Conservation (phyloP, 768 basidiomycete genomes). For the Zangia roseola region DNA sequence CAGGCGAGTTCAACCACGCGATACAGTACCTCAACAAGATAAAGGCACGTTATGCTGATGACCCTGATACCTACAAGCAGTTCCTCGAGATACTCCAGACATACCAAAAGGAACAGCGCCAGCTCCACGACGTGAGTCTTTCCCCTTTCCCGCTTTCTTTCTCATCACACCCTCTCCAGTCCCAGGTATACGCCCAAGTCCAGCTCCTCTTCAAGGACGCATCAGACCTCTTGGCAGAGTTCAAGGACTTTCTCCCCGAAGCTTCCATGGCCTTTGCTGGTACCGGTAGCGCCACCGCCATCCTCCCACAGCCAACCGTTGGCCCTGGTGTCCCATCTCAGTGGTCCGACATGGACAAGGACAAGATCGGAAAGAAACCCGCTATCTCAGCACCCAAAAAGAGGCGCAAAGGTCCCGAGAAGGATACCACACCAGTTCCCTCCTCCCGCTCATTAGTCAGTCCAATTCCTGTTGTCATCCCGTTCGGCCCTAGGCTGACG, state of each 20-base stretch:
- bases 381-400: constrained; percentile 46
- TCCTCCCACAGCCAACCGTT: constrained; percentile 49
- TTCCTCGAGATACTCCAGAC: constrained; percentile 87
- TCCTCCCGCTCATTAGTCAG: constrained; percentile 47
- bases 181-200: constrained; percentile 80
- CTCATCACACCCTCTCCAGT: constrained; percentile 34
- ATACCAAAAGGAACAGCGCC: constrained; percentile 81
- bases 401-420: constrained; percentile 63
- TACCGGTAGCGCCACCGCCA: constrained; percentile 42
- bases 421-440: constrained; percentile 64
- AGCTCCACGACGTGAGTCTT: constrained; percentile 63
- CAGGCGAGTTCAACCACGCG: constrained; percentile 86
- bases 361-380: constrained; percentile 45
- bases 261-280: constrained; percentile 43
- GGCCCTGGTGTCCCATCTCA: constrained; percentile 33
- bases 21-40: constrained; percentile 99
- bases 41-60: constrained; percentile 85
- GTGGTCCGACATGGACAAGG: constrained; percentile 42
- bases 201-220: constrained; percentile 79
- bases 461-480: constrained; percentile 39
- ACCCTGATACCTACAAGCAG: constrained; percentile 90
- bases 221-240: constrained; percentile 75
- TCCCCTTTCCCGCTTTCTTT: not conserved
- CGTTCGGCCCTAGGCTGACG: constrained; percentile 5
- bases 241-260: constrained; percentile 80